A percentile compares a stretch with the other conserved stretches of the same genome.
Evolutionary conservation across 192 early-diverging fungal species (phyloP).

Genomic region (Kappamyces sp.): DNA sequence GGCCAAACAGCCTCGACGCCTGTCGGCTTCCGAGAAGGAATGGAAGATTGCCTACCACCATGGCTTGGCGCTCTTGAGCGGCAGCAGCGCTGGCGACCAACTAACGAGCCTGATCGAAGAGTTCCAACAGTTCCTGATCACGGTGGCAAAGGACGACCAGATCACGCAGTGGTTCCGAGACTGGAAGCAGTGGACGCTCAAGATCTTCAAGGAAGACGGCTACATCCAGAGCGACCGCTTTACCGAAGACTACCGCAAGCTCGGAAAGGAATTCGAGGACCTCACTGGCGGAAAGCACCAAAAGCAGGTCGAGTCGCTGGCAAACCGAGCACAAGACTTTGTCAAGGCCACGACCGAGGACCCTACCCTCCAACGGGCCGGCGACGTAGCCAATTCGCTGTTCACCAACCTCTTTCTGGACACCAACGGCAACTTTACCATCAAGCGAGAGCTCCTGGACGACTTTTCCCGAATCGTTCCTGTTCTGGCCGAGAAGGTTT

Average conservation of each 20-base stretch:
- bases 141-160: too few species aligned
- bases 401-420: conserved; percentile 43
- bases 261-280: conserved; percentile 29
- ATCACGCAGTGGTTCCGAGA: conserved; percentile 8
- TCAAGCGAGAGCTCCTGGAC: conserved; percentile 46
- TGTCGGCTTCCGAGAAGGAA: too few species aligned
- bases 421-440: conserved; percentile 35
- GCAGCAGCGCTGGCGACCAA: too few species aligned
- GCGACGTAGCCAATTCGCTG: conserved; percentile 27
- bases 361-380: conserved; percentile 25
- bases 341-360: conserved; percentile 32
- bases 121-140: too few species aligned
- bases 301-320: conserved; percentile 24
- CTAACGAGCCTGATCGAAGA: too few species aligned
- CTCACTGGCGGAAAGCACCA: conserved; percentile 26
- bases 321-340: conserved; percentile 24
- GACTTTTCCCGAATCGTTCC: conserved; percentile 41
- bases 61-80: too few species aligned
- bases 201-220: conserved; percentile 26
- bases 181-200: background rate
- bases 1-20: too few species aligned
- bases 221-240: conserved; percentile 28
- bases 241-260: conserved; percentile 18
- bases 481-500: conserved; percentile 33
- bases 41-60: too few species aligned